Base-by-base conservation (phyloP, 768 basidiomycete species). In the Boletellus sp. region DNA sequence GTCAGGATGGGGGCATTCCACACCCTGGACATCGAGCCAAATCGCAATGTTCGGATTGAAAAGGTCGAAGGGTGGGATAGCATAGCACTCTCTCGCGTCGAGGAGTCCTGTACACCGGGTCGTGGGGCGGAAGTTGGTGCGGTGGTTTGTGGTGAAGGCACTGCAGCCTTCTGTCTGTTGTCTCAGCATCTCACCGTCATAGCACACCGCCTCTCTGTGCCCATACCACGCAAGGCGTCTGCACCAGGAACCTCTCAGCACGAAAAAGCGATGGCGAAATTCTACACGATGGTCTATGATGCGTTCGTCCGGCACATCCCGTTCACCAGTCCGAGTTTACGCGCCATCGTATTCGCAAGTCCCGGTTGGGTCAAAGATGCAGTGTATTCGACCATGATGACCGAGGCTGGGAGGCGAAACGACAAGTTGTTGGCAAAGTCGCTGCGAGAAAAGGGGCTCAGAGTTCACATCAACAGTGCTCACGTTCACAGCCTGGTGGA, bases 111-210 rank as follows among this genome's bases (percentile, higher is more conserved):
- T 47, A 74, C 90, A 34, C 93, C 93, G n/a, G 96, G 95, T 22
- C 76, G 87, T 57, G 95, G 96, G 0, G 96, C 96, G 5, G 96
- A 99, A 61, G 87, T 99, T 4, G 96, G 90, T 13, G 96, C 96
- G 0, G 78, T 99, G 20, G 91, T 99, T 4, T 92, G 90, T 56
- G 95, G 96, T 31, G 96, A 99, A 75, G 96, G 96, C 17, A 85
- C 82, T 2, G 96, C 96, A 1, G 86, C 91, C 10, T 89, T 99
- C 66, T 98, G 96, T 68, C 71, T 99, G 26, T 76, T 99, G 13
- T 97, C 94, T 2, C 87, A 98, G 59, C 94, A 98, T 68, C 94
- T 98, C 86, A 99, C 96, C 2, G 75, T 94, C 24, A 85, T 99
- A 31, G 74, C 91, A 4, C 92, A 97, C 63, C 81, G 96, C 19